Evolutionary conservation across 805 yeast species (phyloP).

Genomic region (Scheffersomyces amazonensis): DNA sequence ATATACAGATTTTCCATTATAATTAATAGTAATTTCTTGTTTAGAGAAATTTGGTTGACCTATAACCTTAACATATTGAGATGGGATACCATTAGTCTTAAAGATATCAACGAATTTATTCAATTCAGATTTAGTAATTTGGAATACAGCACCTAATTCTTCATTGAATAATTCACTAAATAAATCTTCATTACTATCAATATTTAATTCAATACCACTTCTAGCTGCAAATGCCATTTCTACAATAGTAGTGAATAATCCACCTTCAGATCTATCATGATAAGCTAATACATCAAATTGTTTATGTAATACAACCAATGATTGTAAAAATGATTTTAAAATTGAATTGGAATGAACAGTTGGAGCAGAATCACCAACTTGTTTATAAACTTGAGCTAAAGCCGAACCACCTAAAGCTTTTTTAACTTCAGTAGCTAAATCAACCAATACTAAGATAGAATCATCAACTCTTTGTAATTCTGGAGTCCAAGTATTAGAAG

Average conservation of each 20-base stretch:
- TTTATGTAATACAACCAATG: slow-evolving; percentile 72
- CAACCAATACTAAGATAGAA: slow-evolving; percentile 74
- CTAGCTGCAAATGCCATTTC: slow-evolving; percentile 99
- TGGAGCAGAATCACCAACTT: slow-evolving; percentile 82
- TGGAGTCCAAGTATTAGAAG: slow-evolving; percentile 95
- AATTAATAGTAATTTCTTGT: slow-evolving; percentile 47
- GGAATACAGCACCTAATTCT: slow-evolving; percentile 96
- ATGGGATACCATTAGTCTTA: slow-evolving; percentile 53
- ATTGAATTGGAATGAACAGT: slow-evolving; percentile 67
- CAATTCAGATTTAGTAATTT: slow-evolving; percentile 55
- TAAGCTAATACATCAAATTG: slow-evolving; percentile 70
- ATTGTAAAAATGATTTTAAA: slow-evolving; percentile 67
- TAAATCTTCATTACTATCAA: slow-evolving; percentile 38
- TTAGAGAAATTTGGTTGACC: slow-evolving; percentile 63
- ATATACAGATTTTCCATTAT: slow-evolving; percentile 47
- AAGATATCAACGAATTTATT: slow-evolving; percentile 56
- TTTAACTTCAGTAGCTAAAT: slow-evolving; percentile 55
- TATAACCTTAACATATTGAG: slow-evolving; percentile 53
- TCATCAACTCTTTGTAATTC: slow-evolving; percentile 54
- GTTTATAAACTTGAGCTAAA: slow-evolving; percentile 86
- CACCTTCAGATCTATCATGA: slow-evolving; percentile 98
- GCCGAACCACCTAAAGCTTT: slow-evolving; percentile 88
- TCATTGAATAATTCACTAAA: slow-evolving; percentile 76
- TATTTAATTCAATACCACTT: slow-evolving; percentile 65
- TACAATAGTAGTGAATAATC: slow-evolving; percentile 74